A percentile compares a stretch with the other conserved stretches of the same genome.
phyloP scores from a whole-genome alignment of 148 eudicot species.

The Gaultheria prostrata region DNA sequence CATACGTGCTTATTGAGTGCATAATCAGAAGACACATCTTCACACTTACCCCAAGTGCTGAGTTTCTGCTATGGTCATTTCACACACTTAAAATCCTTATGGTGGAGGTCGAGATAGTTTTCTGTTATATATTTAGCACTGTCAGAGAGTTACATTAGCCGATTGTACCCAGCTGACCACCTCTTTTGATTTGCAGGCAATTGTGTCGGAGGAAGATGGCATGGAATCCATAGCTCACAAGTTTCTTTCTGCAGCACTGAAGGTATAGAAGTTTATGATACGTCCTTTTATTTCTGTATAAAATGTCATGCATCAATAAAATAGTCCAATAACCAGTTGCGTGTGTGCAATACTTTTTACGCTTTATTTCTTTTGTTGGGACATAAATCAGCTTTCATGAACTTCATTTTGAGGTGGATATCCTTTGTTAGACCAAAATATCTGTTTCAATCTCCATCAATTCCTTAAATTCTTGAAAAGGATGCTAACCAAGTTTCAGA shows the following conservation, averaged over 20 bases:
- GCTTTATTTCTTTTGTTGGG: slow-evolving; percentile 8
- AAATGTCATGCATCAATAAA: too few relatives aligned
- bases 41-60: not conserved
- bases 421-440: not conserved
- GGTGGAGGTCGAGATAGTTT: not conserved
- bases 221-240: slow-evolving; percentile 94
- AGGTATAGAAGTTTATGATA: slow-evolving; percentile 40
- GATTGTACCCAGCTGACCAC: slow-evolving; percentile 8
- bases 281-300: not conserved
- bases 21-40: not conserved
- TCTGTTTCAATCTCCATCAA: not conserved
- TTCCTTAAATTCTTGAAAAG: not conserved
- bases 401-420: not conserved
- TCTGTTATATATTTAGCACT: not conserved
- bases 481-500: not conserved
- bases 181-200: slow-evolving; percentile 52
- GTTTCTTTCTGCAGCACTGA: slow-evolving; percentile 86
- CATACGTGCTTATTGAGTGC: not conserved
- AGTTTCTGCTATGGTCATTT: not conserved
- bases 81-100: not conserved
- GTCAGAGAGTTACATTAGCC: not conserved
- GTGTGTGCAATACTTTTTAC: not conserved
- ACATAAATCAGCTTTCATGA: not conserved
- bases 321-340: not conserved
- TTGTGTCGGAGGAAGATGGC: slow-evolving; percentile 92